Evolutionary conservation across 2,329 filamentous ascomycete species (phyloP), one percentile per base, ranked within the genome.

Genomic region (Neofusicoccum sp.): DNA sequence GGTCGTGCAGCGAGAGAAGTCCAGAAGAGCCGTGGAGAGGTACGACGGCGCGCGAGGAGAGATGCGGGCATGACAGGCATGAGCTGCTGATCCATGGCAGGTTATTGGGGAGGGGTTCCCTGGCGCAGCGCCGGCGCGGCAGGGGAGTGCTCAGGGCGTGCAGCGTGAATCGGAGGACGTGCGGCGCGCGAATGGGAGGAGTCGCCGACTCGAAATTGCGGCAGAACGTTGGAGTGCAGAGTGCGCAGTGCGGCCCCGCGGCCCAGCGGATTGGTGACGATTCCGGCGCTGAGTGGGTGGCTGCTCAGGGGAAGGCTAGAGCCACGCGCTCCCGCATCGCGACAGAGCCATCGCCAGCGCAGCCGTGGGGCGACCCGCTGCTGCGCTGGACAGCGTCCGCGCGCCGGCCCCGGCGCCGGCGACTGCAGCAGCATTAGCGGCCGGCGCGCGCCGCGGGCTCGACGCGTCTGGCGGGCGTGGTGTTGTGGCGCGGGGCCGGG

Each of bases 161-260:
- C 34, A 22, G 45, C 56, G 22, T 41, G 52, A 49, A 29, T 29
- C 22, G 52, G 52, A 56, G 43, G 56, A 33, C 54, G 54, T 58
- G 54, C 45, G 43, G 56, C 43, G 59, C 33, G 59, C 47, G 59
- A 52, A 49, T 52, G 47, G 59, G 47, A 43, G 56, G 56, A 31
- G 41, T 34, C n/a, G 56, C 39, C 56, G 56, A 59, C 14, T 44
- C 37, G 59, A 61, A 61, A 61, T 61, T 61, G 59, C 59, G 47
- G 54, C 48, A 59, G 54, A 50, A 28, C 36, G 47, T 61, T 61
- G 59, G 36, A 33, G 54, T 31, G 50, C 54, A 44, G 54, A 33
- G 54, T 7, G 36, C 50, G 34, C 29, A 43, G 39, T 6, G 52
- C 28, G 37, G 37, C 52, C 52, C 52, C 39, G 29, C 39, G 31